Evolutionary conservation across 345 rosid genomes (phyloP), one percentile per base, ranked within the genome.

Genomic region (Rhodamnia rubescens): DNA sequence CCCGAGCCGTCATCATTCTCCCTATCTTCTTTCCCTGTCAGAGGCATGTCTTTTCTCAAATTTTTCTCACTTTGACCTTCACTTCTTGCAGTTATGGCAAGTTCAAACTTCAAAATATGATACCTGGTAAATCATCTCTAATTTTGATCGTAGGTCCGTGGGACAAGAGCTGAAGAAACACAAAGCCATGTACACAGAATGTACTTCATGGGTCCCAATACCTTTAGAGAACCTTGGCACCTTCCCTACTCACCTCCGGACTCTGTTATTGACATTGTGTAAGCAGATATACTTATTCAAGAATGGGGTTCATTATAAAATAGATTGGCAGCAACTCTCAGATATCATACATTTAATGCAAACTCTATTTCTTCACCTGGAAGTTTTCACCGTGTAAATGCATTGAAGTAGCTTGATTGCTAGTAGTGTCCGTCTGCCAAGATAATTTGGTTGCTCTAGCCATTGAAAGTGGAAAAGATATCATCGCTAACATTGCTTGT

Each of bases 151-250:
- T 82, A 97, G 99, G 98, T 97, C 69, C 94, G 94, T 82, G 98
- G 98, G 82, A 91, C 96, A 85, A 93, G 96, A 87, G 96, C 94
- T 54, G 99, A 97, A 84, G 99, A 97, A 89, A 95, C 95, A 47
- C 98, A 97, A 90, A 95, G 94, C 91, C 99, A 97, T 85, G 98
- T 94, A 32, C 92, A 96, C 91, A 92, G 98, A 88, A 92, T 97
- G 97, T 97, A 95, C 88, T 96, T 95, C 89, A 93, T 94, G 98
- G 99, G 99, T 88, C 99, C 98, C 80, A 95, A 95, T 89, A 94
- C 96, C 86, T 95, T 97, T 86, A 94, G 98, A 91, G 99, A 97
- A 85, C 99, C 98, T 36, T 97, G 99, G 99, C 96, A 96, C 90
- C 98, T 97, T 89, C 99, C 98, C 59, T 96, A 95, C 86, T 94